Base-by-base conservation (phyloP, 345 rosid species). In the Crucihimalaya himalaica region DNA sequence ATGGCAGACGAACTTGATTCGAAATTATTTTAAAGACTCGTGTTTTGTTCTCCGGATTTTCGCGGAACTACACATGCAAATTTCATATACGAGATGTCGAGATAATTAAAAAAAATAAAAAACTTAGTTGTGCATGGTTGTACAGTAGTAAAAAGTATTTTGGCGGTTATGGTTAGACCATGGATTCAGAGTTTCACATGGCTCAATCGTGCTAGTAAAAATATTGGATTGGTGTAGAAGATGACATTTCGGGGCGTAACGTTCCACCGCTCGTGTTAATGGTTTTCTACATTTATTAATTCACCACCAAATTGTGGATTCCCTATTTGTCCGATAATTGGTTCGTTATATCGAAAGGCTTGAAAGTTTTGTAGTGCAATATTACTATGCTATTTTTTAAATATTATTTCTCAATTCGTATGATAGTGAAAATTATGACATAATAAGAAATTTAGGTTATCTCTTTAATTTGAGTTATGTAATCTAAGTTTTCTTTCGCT, bases 1-100 rank as follows among this genome's bases (percentile, higher is more conserved):
- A 89, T 91, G 92, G 98, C 98, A 31, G 97, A 93, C 74, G 98
- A 93, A 72, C 69, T 93, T n/a, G n/a, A n/a, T n/a, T n/a, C n/a
- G n/a, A n/a, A n/a, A n/a, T n/a, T n/a, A n/a, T n/a, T n/a, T n/a
- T n/a, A n/a, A n/a, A n/a, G n/a, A n/a, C n/a, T n/a, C n/a, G n/a
- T n/a, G n/a, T n/a, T n/a, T n/a, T n/a, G n/a, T n/a, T n/a, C n/a
- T n/a, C n/a, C n/a, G n/a, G n/a, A n/a, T n/a, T n/a, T n/a, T n/a
- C n/a, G n/a, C n/a, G n/a, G n/a, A n/a, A n/a, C n/a, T n/a, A n/a
- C n/a, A n/a, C n/a, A n/a, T n/a, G n/a, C 8, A 35, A 37, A 23
- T 21, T 7, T 15, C 48, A 60, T 21, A 31, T 14, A 8, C 34
- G 8, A 23, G 6, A 63, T 63, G 18, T 42, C 18, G 43, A 42